Percentiles rank a stretch among this genome's conserved stretches.
phyloP scores from a whole-genome alignment of 306 rosid species.

The Citrullus amarus region DNA sequence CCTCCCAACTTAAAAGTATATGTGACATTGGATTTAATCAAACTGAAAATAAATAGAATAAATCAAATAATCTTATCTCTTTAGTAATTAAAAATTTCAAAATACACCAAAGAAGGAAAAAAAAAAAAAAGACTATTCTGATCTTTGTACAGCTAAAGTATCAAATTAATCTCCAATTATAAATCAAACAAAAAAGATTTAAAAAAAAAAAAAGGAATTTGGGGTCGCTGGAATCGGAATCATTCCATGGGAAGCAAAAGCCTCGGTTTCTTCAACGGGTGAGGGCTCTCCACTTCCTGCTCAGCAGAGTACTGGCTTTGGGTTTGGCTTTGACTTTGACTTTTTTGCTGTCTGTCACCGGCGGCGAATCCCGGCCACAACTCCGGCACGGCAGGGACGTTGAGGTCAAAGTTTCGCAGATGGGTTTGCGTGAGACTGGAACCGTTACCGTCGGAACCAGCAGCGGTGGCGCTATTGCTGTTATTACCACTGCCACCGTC shows the following conservation, averaged over 20 bases:
- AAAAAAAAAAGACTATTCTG: neutral
- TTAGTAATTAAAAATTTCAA: neutral
- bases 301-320: neutral
- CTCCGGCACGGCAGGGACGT: conserved; percentile 76
- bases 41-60: neutral
- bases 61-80: neutral
- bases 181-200: neutral
- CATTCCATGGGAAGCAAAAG: neutral
- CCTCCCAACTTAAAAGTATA: no score
- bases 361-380: conserved; percentile 20
- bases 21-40: neutral
- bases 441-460: conserved; percentile 60
- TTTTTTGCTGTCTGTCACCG: conserved; percentile 15
- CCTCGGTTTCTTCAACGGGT: conserved; percentile 59
- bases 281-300: conserved; percentile 72
- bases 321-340: neutral
- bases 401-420: conserved; percentile 56
- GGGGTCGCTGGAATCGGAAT: neutral
- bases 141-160: neutral
- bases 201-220: neutral
- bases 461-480: conserved; percentile 35
- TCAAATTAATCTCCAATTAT: neutral
- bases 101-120: neutral
- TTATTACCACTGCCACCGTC: conserved; percentile 39
- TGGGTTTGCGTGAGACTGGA: conserved; percentile 19